Conservation (phyloP, 331 rosid species). For the Cydonia oblonga region DNA sequence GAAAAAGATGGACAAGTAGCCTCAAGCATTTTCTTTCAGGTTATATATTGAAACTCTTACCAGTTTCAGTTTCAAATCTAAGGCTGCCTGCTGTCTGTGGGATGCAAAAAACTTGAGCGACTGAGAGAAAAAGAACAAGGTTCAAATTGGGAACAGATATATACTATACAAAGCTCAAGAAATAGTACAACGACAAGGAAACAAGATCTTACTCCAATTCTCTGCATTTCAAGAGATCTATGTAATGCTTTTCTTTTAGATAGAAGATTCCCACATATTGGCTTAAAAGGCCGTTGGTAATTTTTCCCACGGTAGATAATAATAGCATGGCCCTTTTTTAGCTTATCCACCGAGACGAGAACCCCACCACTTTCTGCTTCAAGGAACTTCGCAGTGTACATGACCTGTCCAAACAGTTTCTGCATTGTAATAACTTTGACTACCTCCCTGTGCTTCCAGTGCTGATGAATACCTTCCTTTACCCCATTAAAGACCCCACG, state of each 20-base stretch:
- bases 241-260: constrained; percentile 64
- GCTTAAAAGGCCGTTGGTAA: constrained; percentile 38
- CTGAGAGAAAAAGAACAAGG: constrained; percentile 30
- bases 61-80: constrained; percentile 55
- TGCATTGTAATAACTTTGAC: constrained; percentile 84
- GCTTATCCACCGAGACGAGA: constrained; percentile 64
- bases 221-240: constrained; percentile 77
- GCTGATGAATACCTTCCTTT: constrained; percentile 77
- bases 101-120: constrained; percentile 62
- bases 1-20: constrained; percentile 2
- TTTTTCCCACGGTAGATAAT: constrained; percentile 79
- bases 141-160: background rate
- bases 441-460: constrained; percentile 89
- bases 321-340: constrained; percentile 66
- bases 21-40: background rate
- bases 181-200: constrained; percentile 6
- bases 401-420: constrained; percentile 40
- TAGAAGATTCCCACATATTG: constrained; percentile 38
- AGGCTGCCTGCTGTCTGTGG: constrained; percentile 38
- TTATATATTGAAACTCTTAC: constrained; percentile 25
- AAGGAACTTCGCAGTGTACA: constrained; percentile 48
- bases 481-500: constrained; percentile 84
- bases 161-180: background rate
- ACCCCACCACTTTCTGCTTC: constrained; percentile 79
- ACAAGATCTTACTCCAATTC: constrained; percentile 54